phyloP scores from a whole-genome alignment of 2,329 filamentous ascomycete genomes.

The Fonsecaea pedrosoi region DNA sequence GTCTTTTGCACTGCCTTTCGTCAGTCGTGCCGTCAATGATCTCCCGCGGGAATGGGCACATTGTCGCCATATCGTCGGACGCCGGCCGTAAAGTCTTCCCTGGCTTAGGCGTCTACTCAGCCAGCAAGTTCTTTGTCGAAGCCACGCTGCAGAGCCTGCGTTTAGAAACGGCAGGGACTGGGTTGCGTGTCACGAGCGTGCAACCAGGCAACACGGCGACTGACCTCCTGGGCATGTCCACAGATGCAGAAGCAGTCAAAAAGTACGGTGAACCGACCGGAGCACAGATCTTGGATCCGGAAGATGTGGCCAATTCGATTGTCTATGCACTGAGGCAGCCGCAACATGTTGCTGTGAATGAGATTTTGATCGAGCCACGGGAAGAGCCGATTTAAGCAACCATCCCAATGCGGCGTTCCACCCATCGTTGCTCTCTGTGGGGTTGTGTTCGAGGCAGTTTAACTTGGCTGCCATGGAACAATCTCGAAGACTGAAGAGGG shows the following conservation, averaged over 20 bases:
- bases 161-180: conserved; percentile 75
- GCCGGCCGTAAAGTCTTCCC: conserved; percentile 83
- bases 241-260: conserved; percentile 76
- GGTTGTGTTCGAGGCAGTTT: background rate
- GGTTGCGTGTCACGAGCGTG: conserved; percentile 74
- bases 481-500: background rate
- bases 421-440: background rate
- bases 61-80: conserved; percentile 82
- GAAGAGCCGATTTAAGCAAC: conserved; percentile 70
- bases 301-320: conserved; percentile 75
- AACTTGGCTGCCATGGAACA: background rate
- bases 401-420: too few species aligned
- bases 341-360: conserved; percentile 77
- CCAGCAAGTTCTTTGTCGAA: conserved; percentile 85
- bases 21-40: conserved; percentile 75
- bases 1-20: conserved; percentile 74
- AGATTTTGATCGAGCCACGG: conserved; percentile 77
- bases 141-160: conserved; percentile 77
- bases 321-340: conserved; percentile 77
- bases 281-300: conserved; percentile 74
- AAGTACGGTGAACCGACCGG: conserved; percentile 78
- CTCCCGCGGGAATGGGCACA: conserved; percentile 70
- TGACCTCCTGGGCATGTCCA: conserved; percentile 75
- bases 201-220: conserved; percentile 81
- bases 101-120: conserved; percentile 80